Evolutionary conservation across 306 rosid species (phyloP), one percentile per base, ranked within the genome.

Genomic region (Fragaria nilgerrensis): DNA sequence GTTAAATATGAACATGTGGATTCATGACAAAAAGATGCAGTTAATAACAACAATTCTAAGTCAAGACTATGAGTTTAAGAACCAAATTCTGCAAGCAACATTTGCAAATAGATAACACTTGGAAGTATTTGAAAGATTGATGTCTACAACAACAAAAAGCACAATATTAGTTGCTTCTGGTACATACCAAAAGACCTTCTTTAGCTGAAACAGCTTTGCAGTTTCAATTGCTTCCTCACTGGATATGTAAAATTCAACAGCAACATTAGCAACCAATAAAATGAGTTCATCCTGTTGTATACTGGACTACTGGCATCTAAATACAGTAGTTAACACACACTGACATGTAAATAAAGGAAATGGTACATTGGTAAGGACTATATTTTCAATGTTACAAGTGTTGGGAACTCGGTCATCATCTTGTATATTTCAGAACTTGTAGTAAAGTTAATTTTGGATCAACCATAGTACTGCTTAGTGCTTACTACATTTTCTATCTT

Each of bases 191-290:
- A 76, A 94, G 86, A 44, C 98, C 96, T 86, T 94, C 97, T 80
- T 94, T 61, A 83, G 74, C 49, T 94, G 91, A 71, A 91, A 88
- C 82, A 76, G 65, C 87, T 88, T 90, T 15, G 97, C 83, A 47
- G 85, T 90, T 82, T 90, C 96, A 15, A 90, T 87, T 4, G 96
- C 91, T 83, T 94, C 96, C 74, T 94, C 85, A 73, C 90, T 86
- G 32, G 91, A 67, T 71, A 90, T 44, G 96, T 91, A 78, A 68
- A 80, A 41, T 76, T 39, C 75, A 49, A 78, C 9, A 50, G 0
- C 17, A 66, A 76, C 73, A 72, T 67, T 22, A 63, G 50, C 36
- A 56, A 50, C 71, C 82, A 66, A 15, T 27, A 67, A 41, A 67
- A 29, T 44, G 11, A 53, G 65, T 70, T 15, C 63, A 45, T 45